Evolutionary conservation across 2,329 filamentous ascomycete genomes (phyloP).

Genomic region (Fusarium scirpi): DNA sequence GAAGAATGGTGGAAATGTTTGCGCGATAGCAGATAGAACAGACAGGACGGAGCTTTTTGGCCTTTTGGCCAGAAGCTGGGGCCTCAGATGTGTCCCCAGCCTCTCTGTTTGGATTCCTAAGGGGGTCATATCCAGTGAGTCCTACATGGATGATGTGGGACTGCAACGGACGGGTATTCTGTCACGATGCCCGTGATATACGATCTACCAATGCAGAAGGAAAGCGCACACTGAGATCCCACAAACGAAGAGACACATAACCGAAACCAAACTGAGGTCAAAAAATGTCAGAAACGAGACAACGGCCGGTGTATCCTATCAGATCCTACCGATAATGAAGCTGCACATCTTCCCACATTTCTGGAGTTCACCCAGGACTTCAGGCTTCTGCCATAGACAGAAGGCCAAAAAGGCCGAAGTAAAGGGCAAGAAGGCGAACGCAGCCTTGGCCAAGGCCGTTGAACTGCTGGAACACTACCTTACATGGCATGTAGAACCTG

Average conservation of each 20-base stretch:
- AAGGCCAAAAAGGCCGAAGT: not conserved
- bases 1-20: too few species aligned
- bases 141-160: not conserved
- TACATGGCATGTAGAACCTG: not conserved
- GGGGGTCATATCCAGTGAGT: not conserved
- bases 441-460: too few species aligned
- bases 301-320: accelerated
- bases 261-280: not conserved
- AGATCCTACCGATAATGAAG: not conserved
- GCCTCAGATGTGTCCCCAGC: not conserved
- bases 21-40: too few species aligned
- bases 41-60: too few species aligned
- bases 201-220: not conserved
- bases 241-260: too few species aligned
- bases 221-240: not conserved
- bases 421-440: not conserved
- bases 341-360: accelerated
- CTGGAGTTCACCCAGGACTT: not conserved
- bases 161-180: not conserved
- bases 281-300: not conserved
- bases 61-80: too few species aligned
- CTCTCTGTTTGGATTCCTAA: not conserved
- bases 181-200: accelerated
- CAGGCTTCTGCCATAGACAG: not conserved
- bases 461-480: too few species aligned